A percentile compares a stretch with the other conserved stretches of the same genome.
Conservation (phyloP, 1,139 yeast species). For the Kazachstania sp. region DNA sequence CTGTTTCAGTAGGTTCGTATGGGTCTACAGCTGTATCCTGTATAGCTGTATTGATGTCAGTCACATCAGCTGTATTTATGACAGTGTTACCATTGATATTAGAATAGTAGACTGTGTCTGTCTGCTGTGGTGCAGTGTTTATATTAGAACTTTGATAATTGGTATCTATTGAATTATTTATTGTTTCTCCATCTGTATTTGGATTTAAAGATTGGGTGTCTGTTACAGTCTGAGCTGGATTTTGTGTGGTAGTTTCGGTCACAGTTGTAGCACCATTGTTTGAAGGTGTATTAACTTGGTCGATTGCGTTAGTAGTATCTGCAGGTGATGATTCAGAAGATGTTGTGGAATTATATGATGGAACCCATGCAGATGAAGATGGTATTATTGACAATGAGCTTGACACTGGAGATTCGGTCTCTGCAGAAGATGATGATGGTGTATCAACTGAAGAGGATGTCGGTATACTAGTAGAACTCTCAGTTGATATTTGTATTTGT, state of each 20-base stretch:
- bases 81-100: too few relatives aligned
- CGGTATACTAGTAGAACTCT: not conserved
- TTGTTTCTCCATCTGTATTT: not conserved
- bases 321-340: not conserved
- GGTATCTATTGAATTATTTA: not conserved
- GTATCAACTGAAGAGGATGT: not conserved
- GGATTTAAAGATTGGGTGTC: too few relatives aligned
- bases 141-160: not conserved
- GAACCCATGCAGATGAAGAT: not conserved
- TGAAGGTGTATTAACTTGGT: not conserved
- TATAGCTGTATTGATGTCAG: not conserved
- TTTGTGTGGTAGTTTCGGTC: not conserved
- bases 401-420: too few relatives aligned
- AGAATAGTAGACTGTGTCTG: too few relatives aligned
- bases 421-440: too few relatives aligned
- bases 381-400: too few relatives aligned
- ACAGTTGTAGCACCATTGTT: not conserved
- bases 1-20: not conserved
- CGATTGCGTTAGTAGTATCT: not conserved
- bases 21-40: not conserved
- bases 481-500: not conserved
- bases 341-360: not conserved
- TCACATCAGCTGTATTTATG: too few relatives aligned
- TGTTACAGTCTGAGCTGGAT: not conserved
- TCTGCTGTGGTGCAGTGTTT: too few relatives aligned